Evolutionary conservation across 225 moss, liverwort and hornwort species (phyloP).

Genomic region (Antitrichia curtipendula): DNA sequence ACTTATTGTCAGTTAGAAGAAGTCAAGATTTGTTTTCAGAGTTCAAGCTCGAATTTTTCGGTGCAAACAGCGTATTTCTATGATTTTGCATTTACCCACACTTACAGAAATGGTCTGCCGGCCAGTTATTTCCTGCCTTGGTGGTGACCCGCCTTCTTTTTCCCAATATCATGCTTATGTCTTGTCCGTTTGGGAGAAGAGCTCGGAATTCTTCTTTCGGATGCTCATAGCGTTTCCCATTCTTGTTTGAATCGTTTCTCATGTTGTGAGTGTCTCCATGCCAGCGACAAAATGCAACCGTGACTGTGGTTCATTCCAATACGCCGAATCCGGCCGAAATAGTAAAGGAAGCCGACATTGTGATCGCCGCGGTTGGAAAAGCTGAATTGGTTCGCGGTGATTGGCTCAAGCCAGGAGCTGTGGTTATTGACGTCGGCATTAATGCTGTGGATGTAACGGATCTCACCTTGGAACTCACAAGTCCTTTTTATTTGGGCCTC

Average conservation of each 20-base stretch:
- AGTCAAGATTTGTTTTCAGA: not conserved
- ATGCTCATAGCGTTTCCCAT: not conserved
- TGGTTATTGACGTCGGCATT: conserved; percentile 91
- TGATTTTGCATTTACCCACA: not conserved
- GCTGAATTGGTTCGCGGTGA: conserved; percentile 68
- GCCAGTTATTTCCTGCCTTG: not conserved
- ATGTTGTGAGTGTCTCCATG: not conserved
- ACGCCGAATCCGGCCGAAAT: conserved; percentile 61
- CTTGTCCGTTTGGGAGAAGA: not conserved
- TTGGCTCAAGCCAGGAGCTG: conserved; percentile 96
- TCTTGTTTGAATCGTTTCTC: not conserved
- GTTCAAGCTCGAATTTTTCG: not conserved
- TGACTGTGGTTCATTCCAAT: conserved; percentile 82
- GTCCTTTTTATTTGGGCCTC: too few species aligned
- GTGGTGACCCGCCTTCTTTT: not conserved
- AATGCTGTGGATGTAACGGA: conserved; percentile 64
- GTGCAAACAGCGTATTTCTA: not conserved
- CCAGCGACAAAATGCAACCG: conserved; percentile 73
- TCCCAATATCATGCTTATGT: not conserved
- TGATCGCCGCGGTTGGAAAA: conserved; percentile 79
- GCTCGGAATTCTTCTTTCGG: not conserved
- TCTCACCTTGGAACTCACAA: not conserved
- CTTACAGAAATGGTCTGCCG: not conserved
- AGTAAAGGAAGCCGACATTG: conserved; percentile 75
- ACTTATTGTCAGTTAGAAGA: not conserved